Conservation (phyloP, 805 yeast genomes). For the Wickerhamiella azyma region DNA sequence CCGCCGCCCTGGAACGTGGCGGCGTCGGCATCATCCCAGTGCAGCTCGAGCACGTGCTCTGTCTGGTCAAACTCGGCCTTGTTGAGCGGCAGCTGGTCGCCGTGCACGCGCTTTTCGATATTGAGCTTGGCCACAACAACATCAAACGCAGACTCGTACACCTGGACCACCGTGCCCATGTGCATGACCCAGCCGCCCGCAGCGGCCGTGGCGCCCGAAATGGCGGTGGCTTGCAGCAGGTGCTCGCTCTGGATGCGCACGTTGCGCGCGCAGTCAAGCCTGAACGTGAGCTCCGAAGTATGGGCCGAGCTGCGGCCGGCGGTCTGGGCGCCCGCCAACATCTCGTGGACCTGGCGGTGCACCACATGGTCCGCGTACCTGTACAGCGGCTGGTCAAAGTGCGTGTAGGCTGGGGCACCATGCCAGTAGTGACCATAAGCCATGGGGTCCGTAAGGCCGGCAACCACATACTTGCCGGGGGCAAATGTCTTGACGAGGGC, state of each 20-base stretch:
- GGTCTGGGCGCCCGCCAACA: slow-evolving; percentile 30
- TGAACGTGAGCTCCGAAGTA: slow-evolving; percentile 88
- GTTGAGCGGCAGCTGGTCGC: slow-evolving; percentile 84
- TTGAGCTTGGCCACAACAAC: slow-evolving; percentile 73
- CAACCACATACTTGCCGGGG: slow-evolving; percentile 75
- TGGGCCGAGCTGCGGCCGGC: slow-evolving; percentile 23
- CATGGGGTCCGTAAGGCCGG: slow-evolving; percentile 75
- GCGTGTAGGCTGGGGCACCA: slow-evolving; percentile 78
- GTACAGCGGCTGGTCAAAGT: slow-evolving; percentile 83
- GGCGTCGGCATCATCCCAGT: slow-evolving; percentile 91
- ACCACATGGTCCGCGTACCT: slow-evolving; percentile 87
- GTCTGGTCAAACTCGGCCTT: slow-evolving; percentile 82
- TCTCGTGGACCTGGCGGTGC: slow-evolving; percentile 75
- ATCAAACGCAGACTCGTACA: slow-evolving; percentile 92
- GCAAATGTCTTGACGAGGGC: slow-evolving; percentile 68
- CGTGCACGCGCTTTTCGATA: slow-evolving; percentile 39
- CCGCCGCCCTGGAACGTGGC: slow-evolving; percentile 70
- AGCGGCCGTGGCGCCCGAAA: slow-evolving; percentile 54
- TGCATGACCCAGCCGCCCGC: slow-evolving; percentile 57
- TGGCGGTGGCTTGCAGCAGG: slow-evolving; percentile 56
- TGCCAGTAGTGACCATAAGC: slow-evolving; percentile 66
- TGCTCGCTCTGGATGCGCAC: slow-evolving; percentile 96
- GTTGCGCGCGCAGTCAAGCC: slow-evolving; percentile 81
- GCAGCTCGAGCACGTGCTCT: slow-evolving; percentile 57
- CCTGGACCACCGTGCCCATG: slow-evolving; percentile 79